Evolutionary conservation across 2,329 filamentous ascomycete species (phyloP).

Genomic region (Teratosphaeriaceae sp.): DNA sequence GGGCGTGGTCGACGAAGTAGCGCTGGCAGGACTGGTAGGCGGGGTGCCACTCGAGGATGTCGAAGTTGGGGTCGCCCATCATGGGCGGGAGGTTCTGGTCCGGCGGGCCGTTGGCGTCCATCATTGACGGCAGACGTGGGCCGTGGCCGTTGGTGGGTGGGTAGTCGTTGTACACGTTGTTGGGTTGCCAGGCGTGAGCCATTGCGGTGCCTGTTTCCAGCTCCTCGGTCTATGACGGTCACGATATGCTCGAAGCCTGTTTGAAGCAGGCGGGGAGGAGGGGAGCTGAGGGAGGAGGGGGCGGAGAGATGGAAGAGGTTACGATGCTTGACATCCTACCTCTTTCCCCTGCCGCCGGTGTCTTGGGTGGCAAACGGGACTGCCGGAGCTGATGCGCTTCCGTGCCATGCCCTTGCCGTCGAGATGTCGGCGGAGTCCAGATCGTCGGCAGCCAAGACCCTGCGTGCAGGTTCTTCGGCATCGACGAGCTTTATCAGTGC

Average conservation of each 20-base stretch:
- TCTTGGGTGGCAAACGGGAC: too few species aligned
- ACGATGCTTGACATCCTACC: too few species aligned
- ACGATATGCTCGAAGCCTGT: background rate
- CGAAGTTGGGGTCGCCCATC: constrained; percentile 49
- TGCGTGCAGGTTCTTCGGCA: too few species aligned
- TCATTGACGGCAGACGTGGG: background rate
- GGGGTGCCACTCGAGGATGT: constrained; percentile 89
- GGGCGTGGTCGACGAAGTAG: constrained; percentile 88
- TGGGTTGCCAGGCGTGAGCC: background rate
- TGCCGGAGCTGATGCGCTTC: too few species aligned
- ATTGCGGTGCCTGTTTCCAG: background rate
- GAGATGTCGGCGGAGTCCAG: too few species aligned
- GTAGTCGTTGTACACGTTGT: background rate
- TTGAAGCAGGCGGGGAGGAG: too few species aligned
- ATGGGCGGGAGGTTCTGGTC: constrained; percentile 17
- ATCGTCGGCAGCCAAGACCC: too few species aligned
- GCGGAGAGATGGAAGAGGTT: too few species aligned
- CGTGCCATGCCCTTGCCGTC: too few species aligned
- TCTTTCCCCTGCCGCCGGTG: too few species aligned
- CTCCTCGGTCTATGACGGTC: constrained; percentile 1
- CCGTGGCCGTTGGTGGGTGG: background rate
- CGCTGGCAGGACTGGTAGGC: constrained; percentile 83
- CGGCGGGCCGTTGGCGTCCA: constrained; percentile 4
- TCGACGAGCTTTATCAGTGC: too few species aligned
- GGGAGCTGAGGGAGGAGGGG: too few species aligned